Conservation (phyloP, 139 green algal species). For the Micromonas commoda region DNA sequence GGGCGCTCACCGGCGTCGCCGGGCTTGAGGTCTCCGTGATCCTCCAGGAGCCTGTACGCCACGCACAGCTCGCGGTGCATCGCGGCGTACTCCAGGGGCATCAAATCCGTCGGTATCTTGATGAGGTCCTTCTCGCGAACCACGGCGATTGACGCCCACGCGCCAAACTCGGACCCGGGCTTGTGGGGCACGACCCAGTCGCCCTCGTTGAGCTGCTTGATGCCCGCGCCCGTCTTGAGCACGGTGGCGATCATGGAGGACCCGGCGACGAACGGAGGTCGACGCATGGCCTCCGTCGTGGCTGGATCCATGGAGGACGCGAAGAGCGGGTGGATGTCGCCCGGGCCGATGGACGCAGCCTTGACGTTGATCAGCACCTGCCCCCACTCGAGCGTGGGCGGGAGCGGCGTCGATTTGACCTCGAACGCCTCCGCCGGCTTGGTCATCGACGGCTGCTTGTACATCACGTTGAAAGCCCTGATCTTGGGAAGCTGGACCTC, state of each 20-base stretch:
- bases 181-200: constrained; percentile 74
- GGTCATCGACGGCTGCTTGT: constrained; percentile 4
- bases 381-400: constrained; percentile 69
- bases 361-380: constrained; percentile 60
- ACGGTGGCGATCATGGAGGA: constrained; percentile 67
- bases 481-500: constrained; percentile 55
- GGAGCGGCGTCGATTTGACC: constrained; percentile 41
- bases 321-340: constrained; percentile 57
- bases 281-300: background rate
- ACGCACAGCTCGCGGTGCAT: constrained; percentile 60
- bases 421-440: constrained; percentile 41
- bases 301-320: background rate
- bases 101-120: constrained; percentile 42
- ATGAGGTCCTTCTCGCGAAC: constrained; percentile 61
- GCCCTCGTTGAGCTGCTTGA: constrained; percentile 60
- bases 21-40: constrained; percentile 61
- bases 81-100: constrained; percentile 34
- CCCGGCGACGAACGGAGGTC: constrained; percentile 56
- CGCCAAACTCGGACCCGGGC: constrained; percentile 49
- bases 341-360: constrained; percentile 58
- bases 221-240: constrained; percentile 71
- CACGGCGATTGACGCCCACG: constrained; percentile 63
- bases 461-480: constrained; percentile 47
- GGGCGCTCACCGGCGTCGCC: no score
- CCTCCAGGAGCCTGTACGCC: constrained; percentile 80